Percentiles rank a stretch among this genome's conserved stretches.
phyloP scores from a whole-genome alignment of 73 alveolate genomes.

The Durusdinium trenchii region DNA sequence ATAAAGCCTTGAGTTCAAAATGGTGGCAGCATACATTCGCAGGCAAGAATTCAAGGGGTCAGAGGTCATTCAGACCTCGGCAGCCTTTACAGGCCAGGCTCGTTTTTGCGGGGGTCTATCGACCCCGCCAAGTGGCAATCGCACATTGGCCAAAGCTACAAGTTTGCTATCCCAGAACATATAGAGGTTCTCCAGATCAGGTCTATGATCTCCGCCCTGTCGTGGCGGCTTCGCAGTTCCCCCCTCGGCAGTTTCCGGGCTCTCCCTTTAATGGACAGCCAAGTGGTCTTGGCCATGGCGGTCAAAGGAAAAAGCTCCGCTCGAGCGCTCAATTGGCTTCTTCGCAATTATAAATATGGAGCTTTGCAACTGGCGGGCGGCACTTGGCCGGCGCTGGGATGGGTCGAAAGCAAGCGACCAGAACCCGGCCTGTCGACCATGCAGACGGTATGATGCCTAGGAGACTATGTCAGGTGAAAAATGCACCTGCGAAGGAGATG shows the following conservation, averaged over 20 bases:
- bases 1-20: not conserved
- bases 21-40: not conserved
- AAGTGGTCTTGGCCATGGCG: constrained; percentile 24
- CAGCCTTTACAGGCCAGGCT: not conserved
- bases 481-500: too few relatives aligned
- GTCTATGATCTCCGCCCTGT: not conserved
- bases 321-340: not conserved
- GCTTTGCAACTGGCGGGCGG: not conserved
- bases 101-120: not conserved
- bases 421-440: constrained; percentile 51
- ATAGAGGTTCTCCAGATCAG: constrained; percentile 5
- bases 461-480: too few relatives aligned
- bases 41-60: constrained; percentile 47
- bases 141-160: not conserved
- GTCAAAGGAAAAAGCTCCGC: constrained; percentile 33
- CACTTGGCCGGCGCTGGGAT: not conserved
- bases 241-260: not conserved
- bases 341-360: not conserved
- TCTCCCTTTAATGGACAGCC: not conserved
- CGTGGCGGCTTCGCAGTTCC: not conserved
- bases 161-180: not conserved
- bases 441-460: too few relatives aligned
- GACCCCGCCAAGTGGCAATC: constrained; percentile 16
- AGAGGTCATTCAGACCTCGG: constrained; percentile 8
- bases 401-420: not conserved